A percentile compares a stretch with the other conserved stretches of the same genome.
Evolutionary conservation across 129 eudicot species (phyloP).

Genomic region (Tanacetum coccineum): DNA sequence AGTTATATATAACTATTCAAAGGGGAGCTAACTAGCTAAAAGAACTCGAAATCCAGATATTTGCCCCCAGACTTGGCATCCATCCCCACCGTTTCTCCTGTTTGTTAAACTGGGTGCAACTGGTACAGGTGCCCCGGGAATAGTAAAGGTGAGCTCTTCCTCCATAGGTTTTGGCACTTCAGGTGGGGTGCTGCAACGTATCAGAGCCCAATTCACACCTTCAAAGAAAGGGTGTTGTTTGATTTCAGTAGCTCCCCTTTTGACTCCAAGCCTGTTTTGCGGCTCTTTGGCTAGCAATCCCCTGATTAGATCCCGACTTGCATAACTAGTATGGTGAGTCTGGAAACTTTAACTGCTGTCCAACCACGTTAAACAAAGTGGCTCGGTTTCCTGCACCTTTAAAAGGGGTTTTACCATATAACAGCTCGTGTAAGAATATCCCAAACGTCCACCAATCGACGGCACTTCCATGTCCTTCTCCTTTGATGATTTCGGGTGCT

Average conservation of each 20-base stretch:
- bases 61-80: constrained; percentile 60
- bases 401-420: constrained; percentile 74
- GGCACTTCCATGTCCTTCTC: constrained; percentile 84
- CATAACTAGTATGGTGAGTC: constrained; percentile 65
- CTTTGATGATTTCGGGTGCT: constrained; percentile 81
- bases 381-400: constrained; percentile 78
- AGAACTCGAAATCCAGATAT: constrained; percentile 76
- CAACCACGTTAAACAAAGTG: constrained; percentile 69
- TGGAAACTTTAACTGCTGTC: constrained; percentile 63
- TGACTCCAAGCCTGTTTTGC: constrained; percentile 60
- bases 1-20: background rate
- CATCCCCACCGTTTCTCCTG: constrained; percentile 41
- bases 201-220: constrained; percentile 84
- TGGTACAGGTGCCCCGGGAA: constrained; percentile 33
- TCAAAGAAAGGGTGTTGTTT: constrained; percentile 77
- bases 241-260: constrained; percentile 76
- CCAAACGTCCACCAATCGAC: constrained; percentile 93
- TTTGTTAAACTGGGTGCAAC: constrained; percentile 34
- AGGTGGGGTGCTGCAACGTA: constrained; percentile 75
- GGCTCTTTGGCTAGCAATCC: constrained; percentile 74
- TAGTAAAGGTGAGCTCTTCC: constrained; percentile 37
- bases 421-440: constrained; percentile 61
- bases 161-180: constrained; percentile 66
- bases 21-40: constrained; percentile 40
- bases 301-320: constrained; percentile 56